Evolutionary conservation across 2,329 filamentous ascomycete genomes (phyloP).

Genomic region (Phaeosphaeria sp.): DNA sequence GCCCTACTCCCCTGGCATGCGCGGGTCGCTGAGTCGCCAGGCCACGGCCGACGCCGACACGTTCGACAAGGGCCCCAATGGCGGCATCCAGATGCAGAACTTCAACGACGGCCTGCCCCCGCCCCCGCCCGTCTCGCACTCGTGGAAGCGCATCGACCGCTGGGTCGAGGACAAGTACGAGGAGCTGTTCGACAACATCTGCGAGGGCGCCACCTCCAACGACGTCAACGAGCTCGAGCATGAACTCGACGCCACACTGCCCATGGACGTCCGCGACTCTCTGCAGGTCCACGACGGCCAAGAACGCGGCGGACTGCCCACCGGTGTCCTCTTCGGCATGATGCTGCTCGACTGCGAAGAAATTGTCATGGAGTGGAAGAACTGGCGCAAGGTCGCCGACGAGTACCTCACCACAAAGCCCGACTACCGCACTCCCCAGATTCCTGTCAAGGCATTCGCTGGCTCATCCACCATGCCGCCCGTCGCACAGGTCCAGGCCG

Average conservation of each 20-base stretch:
- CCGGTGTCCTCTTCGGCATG: constrained; percentile 88
- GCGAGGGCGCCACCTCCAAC: constrained; percentile 90
- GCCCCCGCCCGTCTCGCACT: constrained; percentile 84
- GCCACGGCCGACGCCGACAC: constrained; percentile 59
- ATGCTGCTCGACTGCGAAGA: constrained; percentile 99
- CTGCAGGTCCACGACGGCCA: constrained; percentile 94
- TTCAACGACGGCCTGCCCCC: constrained; percentile 93
- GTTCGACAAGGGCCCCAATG: constrained; percentile 70
- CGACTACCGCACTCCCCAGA: constrained; percentile 64
- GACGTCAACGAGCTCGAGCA: constrained; percentile 97
- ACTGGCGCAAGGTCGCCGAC: constrained; percentile 92
- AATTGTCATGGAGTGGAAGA: constrained; percentile 96
- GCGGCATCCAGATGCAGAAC: constrained; percentile 95
- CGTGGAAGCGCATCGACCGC: constrained; percentile 90
- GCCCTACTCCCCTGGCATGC: constrained; percentile 89
- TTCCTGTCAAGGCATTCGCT: constrained; percentile 75
- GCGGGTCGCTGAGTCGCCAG: constrained; percentile 75
- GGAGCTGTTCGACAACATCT: constrained; percentile 90
- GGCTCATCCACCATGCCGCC: constrained; percentile 75
- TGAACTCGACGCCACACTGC: constrained; percentile 90
- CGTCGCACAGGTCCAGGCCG: constrained; percentile 57
- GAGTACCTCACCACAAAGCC: constrained; percentile 75
- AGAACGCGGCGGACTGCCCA: constrained; percentile 88
- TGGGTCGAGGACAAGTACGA: constrained; percentile 97
- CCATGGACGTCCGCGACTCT: constrained; percentile 92